Evolutionary conservation across 2,329 filamentous ascomycete species (phyloP).

Genomic region (Seiridium unicorne): DNA sequence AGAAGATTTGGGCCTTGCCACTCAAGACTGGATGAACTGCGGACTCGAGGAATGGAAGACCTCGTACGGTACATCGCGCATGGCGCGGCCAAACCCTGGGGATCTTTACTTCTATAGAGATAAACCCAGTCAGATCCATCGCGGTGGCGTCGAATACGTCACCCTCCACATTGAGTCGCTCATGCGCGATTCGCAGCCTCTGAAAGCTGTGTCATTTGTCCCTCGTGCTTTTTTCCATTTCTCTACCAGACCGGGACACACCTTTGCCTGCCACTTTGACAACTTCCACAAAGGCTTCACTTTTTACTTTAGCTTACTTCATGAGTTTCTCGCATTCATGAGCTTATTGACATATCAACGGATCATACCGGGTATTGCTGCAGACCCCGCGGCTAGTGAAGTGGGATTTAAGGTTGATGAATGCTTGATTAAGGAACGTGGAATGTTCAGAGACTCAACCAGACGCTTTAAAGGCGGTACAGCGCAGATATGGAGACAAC

Average conservation of each 20-base stretch:
- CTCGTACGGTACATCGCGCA: not conserved
- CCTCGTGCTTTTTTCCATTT: not conserved
- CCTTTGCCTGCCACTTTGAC: not conserved
- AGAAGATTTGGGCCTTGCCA: not conserved
- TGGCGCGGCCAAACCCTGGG: not conserved
- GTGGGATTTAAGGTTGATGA: not conserved
- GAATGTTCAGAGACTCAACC: not conserved
- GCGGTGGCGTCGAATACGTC: not conserved
- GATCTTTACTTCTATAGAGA: not conserved
- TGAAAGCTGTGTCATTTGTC: not conserved
- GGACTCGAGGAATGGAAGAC: not conserved
- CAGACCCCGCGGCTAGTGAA: not conserved
- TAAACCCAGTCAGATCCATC: not conserved
- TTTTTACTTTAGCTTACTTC: not conserved
- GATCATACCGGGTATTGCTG: not conserved
- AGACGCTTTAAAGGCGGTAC: not conserved
- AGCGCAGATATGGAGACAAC: not conserved
- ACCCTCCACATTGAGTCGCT: not conserved
- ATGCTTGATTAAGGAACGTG: not conserved
- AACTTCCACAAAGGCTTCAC: not conserved
- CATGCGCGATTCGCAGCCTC: not conserved
- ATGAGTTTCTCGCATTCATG: not conserved
- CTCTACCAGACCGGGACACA: not conserved
- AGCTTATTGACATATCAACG: not conserved
- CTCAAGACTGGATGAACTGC: not conserved